These are phyloP conservation scores for Pelargonium fulgidum DNA, from an alignment of 441 rosid genomes.

Conservation along the genomic window DNA sequence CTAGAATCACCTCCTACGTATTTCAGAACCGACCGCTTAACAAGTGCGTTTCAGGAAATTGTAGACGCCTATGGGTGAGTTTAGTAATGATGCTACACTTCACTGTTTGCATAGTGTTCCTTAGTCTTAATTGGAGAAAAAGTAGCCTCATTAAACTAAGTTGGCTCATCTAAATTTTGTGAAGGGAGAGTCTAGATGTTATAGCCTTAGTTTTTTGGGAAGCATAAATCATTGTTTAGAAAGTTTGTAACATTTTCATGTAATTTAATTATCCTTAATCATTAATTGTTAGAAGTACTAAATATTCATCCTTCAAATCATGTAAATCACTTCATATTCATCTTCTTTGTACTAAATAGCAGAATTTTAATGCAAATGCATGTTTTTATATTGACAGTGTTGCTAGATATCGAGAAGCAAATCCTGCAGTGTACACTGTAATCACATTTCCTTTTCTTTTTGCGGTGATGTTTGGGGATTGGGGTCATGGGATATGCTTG, in stretches of 20 bases:
- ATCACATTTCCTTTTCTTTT: slow-evolving; percentile 94
- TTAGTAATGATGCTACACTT: neutral
- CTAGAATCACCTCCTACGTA: slow-evolving; percentile 68
- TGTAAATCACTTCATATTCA: neutral
- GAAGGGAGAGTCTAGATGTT: neutral
- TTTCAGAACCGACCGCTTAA: slow-evolving; percentile 59
- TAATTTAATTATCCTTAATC: neutral
- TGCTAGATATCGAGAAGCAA: slow-evolving; percentile 91
- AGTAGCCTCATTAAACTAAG: neutral
- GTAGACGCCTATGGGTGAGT: slow-evolving; percentile 85
- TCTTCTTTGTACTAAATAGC: neutral
- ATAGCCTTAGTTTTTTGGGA: neutral
- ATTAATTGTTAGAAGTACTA: neutral
- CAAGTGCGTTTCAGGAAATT: slow-evolving; percentile 72
- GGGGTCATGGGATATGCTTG: slow-evolving; percentile 98
- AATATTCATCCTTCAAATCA: no score
- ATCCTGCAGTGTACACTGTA: slow-evolving; percentile 79
- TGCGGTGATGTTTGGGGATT: slow-evolving; percentile 99
- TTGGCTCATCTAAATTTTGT: neutral
- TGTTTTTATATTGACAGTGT: slow-evolving; percentile 46
- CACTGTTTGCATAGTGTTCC: neutral
- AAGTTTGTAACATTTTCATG: neutral
- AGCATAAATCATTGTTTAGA: neutral
- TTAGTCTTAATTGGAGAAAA: neutral
- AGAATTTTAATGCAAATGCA: neutral